phyloP scores from a whole-genome alignment of 345 rosid genomes.

The Populus ilicifolia region DNA sequence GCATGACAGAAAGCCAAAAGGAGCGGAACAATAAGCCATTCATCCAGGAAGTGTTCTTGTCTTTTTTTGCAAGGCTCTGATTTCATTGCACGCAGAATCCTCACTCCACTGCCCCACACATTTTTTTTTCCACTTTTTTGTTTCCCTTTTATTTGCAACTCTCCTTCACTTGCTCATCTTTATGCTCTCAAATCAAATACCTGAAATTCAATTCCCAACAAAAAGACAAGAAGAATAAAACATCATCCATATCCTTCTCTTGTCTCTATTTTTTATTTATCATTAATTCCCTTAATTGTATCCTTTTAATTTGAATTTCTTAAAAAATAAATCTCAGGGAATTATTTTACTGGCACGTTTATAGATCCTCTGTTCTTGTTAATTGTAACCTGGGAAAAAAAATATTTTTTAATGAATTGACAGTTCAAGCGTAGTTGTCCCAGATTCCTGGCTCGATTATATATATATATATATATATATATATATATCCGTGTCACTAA shows the following conservation, averaged over 20 bases:
- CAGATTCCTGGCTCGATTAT: neutral
- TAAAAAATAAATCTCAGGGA: neutral
- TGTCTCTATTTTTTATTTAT: too few relatives aligned
- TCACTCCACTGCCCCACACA: neutral
- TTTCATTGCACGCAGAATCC: neutral
- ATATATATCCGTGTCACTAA: neutral
- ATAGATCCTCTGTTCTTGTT: neutral
- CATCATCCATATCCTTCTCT: too few relatives aligned
- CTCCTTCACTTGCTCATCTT: neutral
- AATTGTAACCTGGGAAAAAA: too few relatives aligned
- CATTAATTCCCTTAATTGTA: too few relatives aligned
- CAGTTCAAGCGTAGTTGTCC: too few relatives aligned
- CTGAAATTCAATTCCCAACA: too few relatives aligned
- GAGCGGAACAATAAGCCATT: too few relatives aligned
- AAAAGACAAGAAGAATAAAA: too few relatives aligned
- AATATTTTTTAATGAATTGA: neutral
- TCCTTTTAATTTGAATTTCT: too few relatives aligned
- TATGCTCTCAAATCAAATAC: neutral
- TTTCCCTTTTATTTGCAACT: neutral
- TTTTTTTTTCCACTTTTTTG: too few relatives aligned
- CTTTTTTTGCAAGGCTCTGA: neutral
- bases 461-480: neutral
- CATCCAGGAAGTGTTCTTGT: neutral
- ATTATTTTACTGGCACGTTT: neutral
- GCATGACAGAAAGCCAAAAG: too few relatives aligned